Percentiles rank a stretch among this genome's conserved stretches.
These are phyloP conservation scores for Curvularia sp. DNA, from an alignment of 2,329 filamentous ascomycete species.

Conservation along the genomic window DNA sequence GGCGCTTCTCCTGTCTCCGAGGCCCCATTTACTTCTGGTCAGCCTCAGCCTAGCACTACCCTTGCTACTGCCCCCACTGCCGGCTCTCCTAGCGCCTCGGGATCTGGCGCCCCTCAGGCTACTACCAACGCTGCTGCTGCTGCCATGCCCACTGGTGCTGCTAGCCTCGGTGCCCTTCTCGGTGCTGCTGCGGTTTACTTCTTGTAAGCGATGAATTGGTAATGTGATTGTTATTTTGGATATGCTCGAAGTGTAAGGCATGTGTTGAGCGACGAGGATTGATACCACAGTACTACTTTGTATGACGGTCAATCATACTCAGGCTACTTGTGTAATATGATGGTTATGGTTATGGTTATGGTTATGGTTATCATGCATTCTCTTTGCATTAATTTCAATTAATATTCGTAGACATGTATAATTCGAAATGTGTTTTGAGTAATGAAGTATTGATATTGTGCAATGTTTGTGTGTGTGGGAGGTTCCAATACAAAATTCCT, in stretches of 20 bases:
- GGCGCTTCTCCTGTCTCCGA: slow-evolving; percentile 56
- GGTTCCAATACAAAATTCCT: neutral
- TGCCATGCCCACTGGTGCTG: slow-evolving; percentile 48
- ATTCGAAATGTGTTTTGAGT: neutral
- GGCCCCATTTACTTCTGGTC: slow-evolving; percentile 63
- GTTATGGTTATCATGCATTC: neutral
- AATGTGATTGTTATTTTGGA: neutral
- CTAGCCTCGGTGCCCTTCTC: slow-evolving; percentile 58
- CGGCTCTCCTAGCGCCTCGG: slow-evolving; percentile 12
- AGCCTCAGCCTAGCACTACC: slow-evolving; percentile 56
- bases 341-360: neutral
- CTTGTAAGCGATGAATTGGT: slow-evolving; percentile 18
- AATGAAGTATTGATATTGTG: neutral
- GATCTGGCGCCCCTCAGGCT: slow-evolving; percentile 12
- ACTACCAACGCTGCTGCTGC: slow-evolving; percentile 22
- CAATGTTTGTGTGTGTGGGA: neutral
- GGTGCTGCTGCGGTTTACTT: slow-evolving; percentile 52
- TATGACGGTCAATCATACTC: neutral
- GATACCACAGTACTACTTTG: neutral
- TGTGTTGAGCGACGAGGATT: neutral
- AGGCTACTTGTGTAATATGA: neutral
- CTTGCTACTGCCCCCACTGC: slow-evolving; percentile 28
- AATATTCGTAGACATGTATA: neutral
- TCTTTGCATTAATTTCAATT: neutral
- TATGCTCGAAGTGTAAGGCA: neutral